These are phyloP conservation scores for Flaveria robusta DNA, from an alignment of 129 eudicot species.

Conservation along the genomic window DNA sequence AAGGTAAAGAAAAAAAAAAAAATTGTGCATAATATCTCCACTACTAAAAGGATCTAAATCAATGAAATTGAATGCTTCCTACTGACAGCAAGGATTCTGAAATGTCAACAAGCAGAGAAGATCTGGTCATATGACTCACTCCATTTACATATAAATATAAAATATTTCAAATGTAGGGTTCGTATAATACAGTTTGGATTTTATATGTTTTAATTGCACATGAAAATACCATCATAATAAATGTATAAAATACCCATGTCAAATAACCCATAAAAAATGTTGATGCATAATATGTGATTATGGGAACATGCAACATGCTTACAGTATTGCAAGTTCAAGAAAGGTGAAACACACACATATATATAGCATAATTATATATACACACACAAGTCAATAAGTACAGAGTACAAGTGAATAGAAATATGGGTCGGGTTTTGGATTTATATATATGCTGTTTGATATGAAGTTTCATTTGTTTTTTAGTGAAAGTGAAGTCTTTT, in stretches of 20 bases:
- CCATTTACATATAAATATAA: background rate
- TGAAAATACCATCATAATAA: conserved; percentile 1
- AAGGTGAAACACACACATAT: conserved; percentile 24
- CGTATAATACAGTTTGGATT: conserved; percentile 17
- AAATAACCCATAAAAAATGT: background rate
- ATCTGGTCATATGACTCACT: conserved; percentile 29
- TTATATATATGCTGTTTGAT: conserved; percentile 29
- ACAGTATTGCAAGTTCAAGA: conserved; percentile 19
- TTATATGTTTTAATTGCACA: conserved; percentile 25
- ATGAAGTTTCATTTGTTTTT: conserved; percentile 27
- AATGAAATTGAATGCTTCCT: conserved; percentile 34
- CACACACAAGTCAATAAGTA: conserved; percentile 18
- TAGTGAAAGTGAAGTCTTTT: conserved; percentile 22
- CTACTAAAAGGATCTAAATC: conserved; percentile 33
- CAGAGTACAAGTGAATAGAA: conserved; percentile 15
- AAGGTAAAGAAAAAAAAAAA: background rate
- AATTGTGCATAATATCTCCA: conserved; percentile 10
- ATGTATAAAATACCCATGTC: conserved; percentile 7
- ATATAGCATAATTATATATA: background rate
- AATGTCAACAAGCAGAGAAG: conserved; percentile 33
- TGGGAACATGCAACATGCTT: conserved; percentile 38
- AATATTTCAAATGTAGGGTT: background rate
- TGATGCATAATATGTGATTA: conserved; percentile 32
- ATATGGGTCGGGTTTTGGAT: conserved; percentile 28
- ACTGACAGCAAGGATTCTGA: conserved; percentile 44